Percentiles rank a stretch among this genome's conserved stretches.
Evolutionary conservation across 352 stramenopile species (phyloP).

Genomic region (Lagenidium giganteum): DNA sequence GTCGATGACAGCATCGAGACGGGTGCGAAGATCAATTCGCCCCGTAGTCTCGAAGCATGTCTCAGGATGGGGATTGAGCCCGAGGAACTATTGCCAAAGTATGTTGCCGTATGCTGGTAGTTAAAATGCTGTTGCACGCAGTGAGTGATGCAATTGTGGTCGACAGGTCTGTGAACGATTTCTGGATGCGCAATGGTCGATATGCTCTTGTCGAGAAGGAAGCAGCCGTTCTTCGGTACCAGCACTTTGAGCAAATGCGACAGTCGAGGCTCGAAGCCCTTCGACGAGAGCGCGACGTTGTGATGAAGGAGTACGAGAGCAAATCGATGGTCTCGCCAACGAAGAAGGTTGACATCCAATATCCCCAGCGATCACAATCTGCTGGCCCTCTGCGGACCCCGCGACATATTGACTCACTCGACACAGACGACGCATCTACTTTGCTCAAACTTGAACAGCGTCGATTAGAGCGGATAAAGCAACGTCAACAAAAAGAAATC

Average conservation of each 20-base stretch:
- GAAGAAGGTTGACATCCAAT: slow-evolving; percentile 5
- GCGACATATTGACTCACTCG: neutral
- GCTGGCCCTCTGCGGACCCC: slow-evolving; percentile 6
- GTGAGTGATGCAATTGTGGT: neutral
- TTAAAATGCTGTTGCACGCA: too few species aligned
- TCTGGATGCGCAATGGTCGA: slow-evolving; percentile 48
- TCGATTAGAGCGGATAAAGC: slow-evolving; percentile 58
- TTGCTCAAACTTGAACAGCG: slow-evolving; percentile 60
- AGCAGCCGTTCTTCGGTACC: slow-evolving; percentile 54
- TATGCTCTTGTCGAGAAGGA: slow-evolving; percentile 71
- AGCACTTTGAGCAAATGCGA: slow-evolving; percentile 66
- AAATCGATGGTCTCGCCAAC: neutral
- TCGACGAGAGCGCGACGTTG: slow-evolving; percentile 43
- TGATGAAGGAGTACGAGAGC: slow-evolving; percentile 25
- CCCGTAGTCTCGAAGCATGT: slow-evolving; percentile 67
- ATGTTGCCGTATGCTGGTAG: too few species aligned
- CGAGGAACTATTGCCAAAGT: slow-evolving; percentile 60
- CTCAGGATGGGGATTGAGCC: slow-evolving; percentile 58
- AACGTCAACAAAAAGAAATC: slow-evolving; percentile 67
- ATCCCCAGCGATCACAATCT: slow-evolving; percentile 5
- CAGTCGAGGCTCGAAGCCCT: slow-evolving; percentile 59
- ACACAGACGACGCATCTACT: slow-evolving; percentile 26
- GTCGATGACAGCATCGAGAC: slow-evolving; percentile 42
- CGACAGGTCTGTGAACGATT: slow-evolving; percentile 32
- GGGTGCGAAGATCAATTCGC: slow-evolving; percentile 50